Conservation (phyloP, 169 alveolate species). For the Plasmodium vivax region DNA sequence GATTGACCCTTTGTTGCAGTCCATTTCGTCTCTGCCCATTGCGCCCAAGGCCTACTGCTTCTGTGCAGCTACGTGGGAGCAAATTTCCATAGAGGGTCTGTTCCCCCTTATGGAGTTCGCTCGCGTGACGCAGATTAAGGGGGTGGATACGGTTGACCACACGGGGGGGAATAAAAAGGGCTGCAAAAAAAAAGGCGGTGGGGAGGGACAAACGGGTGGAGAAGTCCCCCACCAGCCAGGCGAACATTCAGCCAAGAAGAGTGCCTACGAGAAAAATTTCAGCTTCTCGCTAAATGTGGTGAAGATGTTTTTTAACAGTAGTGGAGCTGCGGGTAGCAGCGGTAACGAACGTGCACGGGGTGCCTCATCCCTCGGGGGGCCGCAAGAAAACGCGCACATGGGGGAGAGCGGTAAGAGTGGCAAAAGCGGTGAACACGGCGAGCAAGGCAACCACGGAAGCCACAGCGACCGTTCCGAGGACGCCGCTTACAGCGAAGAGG, state of each 20-base stretch:
- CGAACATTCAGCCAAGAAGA: not conserved
- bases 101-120: slow-evolving; percentile 79
- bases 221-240: not conserved
- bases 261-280: slow-evolving; percentile 25
- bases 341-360: not conserved
- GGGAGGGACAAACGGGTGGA: not conserved
- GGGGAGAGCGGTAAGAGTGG: not conserved
- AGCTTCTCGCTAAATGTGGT: slow-evolving; percentile 25
- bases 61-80: slow-evolving; percentile 89
- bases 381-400: not conserved
- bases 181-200: not conserved
- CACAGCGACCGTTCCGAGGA: not conserved
- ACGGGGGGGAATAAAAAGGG: not conserved
- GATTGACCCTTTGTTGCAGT: slow-evolving; percentile 84
- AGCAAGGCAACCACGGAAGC: not conserved
- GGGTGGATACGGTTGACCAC: not conserved
- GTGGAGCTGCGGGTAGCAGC: not conserved
- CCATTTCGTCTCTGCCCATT: slow-evolving; percentile 77
- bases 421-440: not conserved
- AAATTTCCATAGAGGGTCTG: slow-evolving; percentile 88
- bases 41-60: slow-evolving; percentile 83
- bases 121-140: slow-evolving; percentile 44
- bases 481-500: not conserved
- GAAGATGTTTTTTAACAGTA: slow-evolving; percentile 27
- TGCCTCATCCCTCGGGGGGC: not conserved